Base-by-base conservation (phyloP, 108 stramenopile species). In the Aurantiochytrium sp. region DNA sequence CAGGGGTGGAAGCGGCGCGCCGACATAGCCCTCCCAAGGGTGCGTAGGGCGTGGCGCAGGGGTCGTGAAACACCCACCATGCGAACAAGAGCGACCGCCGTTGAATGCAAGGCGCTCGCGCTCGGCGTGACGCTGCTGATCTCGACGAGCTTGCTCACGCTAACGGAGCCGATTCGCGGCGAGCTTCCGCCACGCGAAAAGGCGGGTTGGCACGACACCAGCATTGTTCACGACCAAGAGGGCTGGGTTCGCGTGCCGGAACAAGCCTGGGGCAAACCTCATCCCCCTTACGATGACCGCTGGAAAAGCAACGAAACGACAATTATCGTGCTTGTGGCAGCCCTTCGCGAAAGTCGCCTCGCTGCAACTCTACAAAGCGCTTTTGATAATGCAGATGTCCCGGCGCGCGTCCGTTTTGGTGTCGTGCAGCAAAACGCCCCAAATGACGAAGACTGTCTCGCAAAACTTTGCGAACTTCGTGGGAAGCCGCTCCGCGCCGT, bases 241-340 rank as follows among this genome's bases (percentile, higher is more conserved):
- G 59, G 53, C 58, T 25, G 72, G 87, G 72, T 42, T 91, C 91
- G 72, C 51, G 5, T 59, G 64, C 23, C 58, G 55, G 42, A 72
- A 29, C 29, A 89, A 53, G 8, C 42, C 28, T 49, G 90, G 59
- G 58, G 71, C 89, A 57, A 19, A 4, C 87, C 73, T 25, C 72
- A 87, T 35, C 49, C 76, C 10, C 76, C 76, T 4, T 83, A 53
- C 76, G 76, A 83, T 23, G 51, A 83, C 18, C 45, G 76, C 49
- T 83, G 76, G 76, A 47, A 83, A 4, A 43, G 28, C 59, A 57
- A 59, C n/a, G 28, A 42, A 25, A 43, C 35, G 18, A 71, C 72
- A 23, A 96, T 96, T 58, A 95, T 95, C 89, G 94, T 96, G 2
- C 92, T 95, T 53, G 93, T 96, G 83, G 93, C 95, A 10, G 93